Conservation (phyloP, 805 yeast species). For the Kodamaea kakaduensis region DNA sequence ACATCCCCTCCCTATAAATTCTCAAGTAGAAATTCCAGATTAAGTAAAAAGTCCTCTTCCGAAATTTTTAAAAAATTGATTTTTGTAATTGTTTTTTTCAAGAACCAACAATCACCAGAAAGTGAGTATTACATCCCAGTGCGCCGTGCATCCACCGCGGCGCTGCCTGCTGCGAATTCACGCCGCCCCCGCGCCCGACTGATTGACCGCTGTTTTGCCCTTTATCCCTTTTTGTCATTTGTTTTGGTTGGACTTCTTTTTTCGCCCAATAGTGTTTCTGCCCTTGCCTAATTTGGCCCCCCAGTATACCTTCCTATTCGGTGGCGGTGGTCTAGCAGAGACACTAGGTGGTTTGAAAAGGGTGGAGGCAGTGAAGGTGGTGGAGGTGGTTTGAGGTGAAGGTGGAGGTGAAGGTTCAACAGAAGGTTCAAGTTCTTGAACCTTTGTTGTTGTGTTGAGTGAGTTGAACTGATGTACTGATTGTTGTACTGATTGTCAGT, state of each 20-base stretch:
- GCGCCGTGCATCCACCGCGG: not conserved
- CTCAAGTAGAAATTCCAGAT: conserved; percentile 10
- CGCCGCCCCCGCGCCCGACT: not conserved
- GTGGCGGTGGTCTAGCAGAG: too few species aligned
- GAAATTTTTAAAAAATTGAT: conserved; percentile 7
- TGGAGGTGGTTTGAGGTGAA: too few species aligned
- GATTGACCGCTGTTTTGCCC: not conserved
- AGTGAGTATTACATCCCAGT: not conserved
- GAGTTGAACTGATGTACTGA: too few species aligned
- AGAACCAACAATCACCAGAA: conserved; percentile 2
- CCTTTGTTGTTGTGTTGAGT: too few species aligned
- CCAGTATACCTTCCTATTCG: conserved; percentile 9
- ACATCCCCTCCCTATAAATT: conserved; percentile 4
- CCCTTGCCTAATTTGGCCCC: conserved; percentile 11
- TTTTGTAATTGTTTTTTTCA: conserved; percentile 10
- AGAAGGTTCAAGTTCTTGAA: too few species aligned
- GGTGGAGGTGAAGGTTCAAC: too few species aligned
- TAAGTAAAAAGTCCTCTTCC: conserved; percentile 11
- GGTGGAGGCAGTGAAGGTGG: too few species aligned
- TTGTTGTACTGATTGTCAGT: too few species aligned
- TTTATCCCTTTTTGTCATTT: conserved; percentile 6
- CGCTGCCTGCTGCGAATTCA: not conserved
- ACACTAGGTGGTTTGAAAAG: too few species aligned
- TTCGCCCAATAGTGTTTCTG: conserved; percentile 7
- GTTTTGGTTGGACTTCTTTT: conserved; percentile 6